Evolutionary conservation across 2,329 filamentous ascomycete species (phyloP), one percentile per base, ranked within the genome.

Genomic region (Knoxdaviesia proteae): DNA sequence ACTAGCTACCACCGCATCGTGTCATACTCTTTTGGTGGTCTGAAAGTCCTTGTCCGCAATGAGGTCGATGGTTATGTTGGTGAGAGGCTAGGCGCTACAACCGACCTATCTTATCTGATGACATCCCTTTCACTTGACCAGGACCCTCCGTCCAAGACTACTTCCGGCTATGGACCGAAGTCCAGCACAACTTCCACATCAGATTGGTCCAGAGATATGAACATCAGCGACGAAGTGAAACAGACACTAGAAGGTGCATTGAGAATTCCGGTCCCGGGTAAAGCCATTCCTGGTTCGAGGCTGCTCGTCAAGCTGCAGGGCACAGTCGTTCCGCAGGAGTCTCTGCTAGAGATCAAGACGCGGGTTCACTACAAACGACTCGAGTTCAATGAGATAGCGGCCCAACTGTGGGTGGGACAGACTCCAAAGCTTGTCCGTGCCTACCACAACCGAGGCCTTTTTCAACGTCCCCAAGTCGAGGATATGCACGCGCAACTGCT

Each of bases 1-100:
- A 65, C 60, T 38, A 60, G 61, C n/a, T 60, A 69, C 48, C 56
- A 68, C 46, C 52, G 63, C 37, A 59, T 68, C 30, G 53, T 67
- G 34, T 59, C 55, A 0, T 69, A 68, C 47, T 45, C 44, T 8
- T 63, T 69, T 42, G 52, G 59, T 34, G 58, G 51, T 20, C 43
- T 68, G 42, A 58, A 52, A 5, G 52, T 63, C 40, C 40, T 67
- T 9, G 51, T 68, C 5, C 58, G 63, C 38, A 51, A 64, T 47
- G 61, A 68, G 47, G 58, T 56, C 7, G 62, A 67, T 40, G 62
- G 55, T 10, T 67, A 61, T 44, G 48, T 61, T 7, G 46, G 48
- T 20, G 20, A 20, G 2, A 20, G 20, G 20, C 2, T 2, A 20
- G 20, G 20, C 20, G 20, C 20, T 3, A 20, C 20, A 20, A 3